These are phyloP conservation scores for Cystobasidium tubakii DNA, from an alignment of 768 basidiomycete species.

Conservation along the genomic window DNA sequence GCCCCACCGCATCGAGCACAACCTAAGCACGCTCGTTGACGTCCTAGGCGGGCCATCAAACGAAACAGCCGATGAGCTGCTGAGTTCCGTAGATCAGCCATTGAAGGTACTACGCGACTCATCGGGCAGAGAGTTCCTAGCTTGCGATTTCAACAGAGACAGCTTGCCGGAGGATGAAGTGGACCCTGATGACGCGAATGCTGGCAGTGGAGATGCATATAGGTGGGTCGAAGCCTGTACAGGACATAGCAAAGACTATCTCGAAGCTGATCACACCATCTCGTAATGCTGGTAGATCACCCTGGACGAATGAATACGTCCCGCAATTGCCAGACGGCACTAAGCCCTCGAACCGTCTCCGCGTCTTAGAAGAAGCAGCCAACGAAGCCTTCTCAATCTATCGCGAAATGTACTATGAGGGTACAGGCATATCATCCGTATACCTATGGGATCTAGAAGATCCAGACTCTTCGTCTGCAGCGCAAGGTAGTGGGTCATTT, in stretches of 20 bases:
- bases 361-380: constrained; percentile 83
- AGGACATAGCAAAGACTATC: too few species aligned
- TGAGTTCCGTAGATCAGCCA: constrained; percentile 91
- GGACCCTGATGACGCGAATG: background rate
- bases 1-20: constrained; percentile 78
- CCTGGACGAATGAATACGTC: constrained; percentile 96
- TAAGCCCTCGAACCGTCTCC: constrained; percentile 70
- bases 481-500: constrained; percentile 52
- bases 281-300: too few species aligned
- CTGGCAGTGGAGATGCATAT: constrained; percentile 42
- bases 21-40: constrained; percentile 69
- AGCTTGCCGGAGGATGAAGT: constrained; percentile 24
- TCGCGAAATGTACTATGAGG: constrained; percentile 97
- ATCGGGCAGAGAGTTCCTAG: constrained; percentile 78
- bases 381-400: constrained; percentile 98
- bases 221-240: constrained; percentile 2
- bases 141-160: constrained; percentile 47
- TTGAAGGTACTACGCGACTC: constrained; percentile 74
- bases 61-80: constrained; percentile 88
- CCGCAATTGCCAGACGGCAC: constrained; percentile 68
- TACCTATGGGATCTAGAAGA: constrained; percentile 98
- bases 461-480: constrained; percentile 50
- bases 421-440: constrained; percentile 82
- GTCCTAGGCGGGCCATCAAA: constrained; percentile 55
- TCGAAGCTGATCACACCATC: too few species aligned